Evolutionary conservation across 495 filamentous ascomycete species (phyloP), one percentile per base, ranked within the genome.

Genomic region (Trichoderma reesei): DNA sequence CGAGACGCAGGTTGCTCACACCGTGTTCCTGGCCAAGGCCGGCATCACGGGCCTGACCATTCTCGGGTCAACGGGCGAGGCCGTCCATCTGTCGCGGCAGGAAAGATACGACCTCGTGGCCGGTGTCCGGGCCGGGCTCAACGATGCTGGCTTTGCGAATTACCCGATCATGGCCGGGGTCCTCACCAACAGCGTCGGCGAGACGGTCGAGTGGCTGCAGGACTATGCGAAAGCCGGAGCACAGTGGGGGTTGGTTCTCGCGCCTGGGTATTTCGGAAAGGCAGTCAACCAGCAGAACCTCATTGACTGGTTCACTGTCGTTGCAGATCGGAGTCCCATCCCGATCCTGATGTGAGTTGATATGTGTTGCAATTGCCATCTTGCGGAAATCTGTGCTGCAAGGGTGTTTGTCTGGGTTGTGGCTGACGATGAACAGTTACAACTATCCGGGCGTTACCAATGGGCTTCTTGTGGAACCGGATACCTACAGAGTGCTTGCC

Each of bases 101-200:
- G 88, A 90, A 66, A 83, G 87, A 18, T 77, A 70, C 61, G 70
- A 78, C 14, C 76, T 89, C n/a, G 70, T 89, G 26, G 71, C 75
- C 4, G 72, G 74, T 34, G 80, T 87, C 1, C 78, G 85, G 33
- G 69, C 76, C 59, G 78, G 78, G 18, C 74, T 87, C 34, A 78
- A 82, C 38, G 72, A 72, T 1, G 83, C 77, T 8, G 87, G 87
- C 4, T 87, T 78, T 72, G 74, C 74, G 18, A 78, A 83, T 66
- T 86, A 85, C 63, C 87, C 87, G 0, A 73, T 90, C 42, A 87
- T 90, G 71, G 88, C 86, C 0, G 88, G 87, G 1, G 86, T 86
- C 0, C 76, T 86, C 10, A 82, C 81, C 0, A 83, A 87, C 65
- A 83, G 79, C 41, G 78, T 90, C 63, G 83, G 82, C 11, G 88